Evolutionary conservation across 768 basidiomycete genomes (phyloP), one percentile per base, ranked within the genome.

Genomic region (Lyophyllum atratum): DNA sequence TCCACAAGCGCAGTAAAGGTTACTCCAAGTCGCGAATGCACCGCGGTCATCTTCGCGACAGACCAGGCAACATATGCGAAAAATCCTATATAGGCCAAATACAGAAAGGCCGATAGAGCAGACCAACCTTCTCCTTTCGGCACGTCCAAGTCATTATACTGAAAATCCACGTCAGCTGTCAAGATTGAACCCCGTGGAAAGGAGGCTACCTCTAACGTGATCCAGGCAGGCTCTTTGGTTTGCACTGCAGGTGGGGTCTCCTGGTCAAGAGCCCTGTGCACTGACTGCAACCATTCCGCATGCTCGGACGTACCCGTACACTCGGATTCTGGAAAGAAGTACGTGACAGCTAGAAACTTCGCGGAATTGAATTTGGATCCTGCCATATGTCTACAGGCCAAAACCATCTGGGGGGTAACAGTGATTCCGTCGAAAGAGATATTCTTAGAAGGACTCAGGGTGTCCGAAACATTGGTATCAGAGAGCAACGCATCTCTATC

Each of bases 1-100:
- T 98, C 94, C 21, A 96, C 89, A 26, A 95, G 77, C 12, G 94
- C 96, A 2, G 96, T 98, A 69, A 98, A 91, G 1, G 93, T 91
- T 29, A 99, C 76, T 71, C 96, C 96, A 52, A 93, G 80, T 43
- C 92, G 85, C 4, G 92, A 95, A 72, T 99, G 96, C 10, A 97
- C 90, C 12, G 87, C 87, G 57, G 86, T 80, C 84, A 93, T 90
- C 43, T 83, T 80, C 54, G 86, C 80, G 73, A 94, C 82, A 40
- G 87, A 87, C 74, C 86, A 85, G 37, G 79, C 83, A 57, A 93
- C 91, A 62, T 92, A 93, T 9, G 80, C 78, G 59, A 86, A 80
- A 68, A 95, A 91, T 33, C 85, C 79, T 22, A 84, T 72, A 72
- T 96, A 96, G 19, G 92, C 87, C 26, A 90, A 64, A 67, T 87